Conservation (phyloP, 345 rosid genomes). For the Erucastrum elatum region DNA sequence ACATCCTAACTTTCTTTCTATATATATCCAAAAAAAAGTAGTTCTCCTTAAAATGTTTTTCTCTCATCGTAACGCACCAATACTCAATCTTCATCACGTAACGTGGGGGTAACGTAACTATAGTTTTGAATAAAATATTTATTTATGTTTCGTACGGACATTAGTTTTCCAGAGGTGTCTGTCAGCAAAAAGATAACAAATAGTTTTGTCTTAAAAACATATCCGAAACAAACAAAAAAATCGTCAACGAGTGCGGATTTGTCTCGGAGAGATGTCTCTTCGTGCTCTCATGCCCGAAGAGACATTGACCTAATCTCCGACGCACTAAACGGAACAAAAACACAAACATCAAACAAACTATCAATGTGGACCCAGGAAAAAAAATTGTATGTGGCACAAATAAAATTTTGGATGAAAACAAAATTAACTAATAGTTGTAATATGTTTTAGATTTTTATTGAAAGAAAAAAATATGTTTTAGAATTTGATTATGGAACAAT, state of each 20-base stretch:
- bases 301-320: conserved; percentile 24
- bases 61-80: not conserved
- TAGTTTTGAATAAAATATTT: not conserved
- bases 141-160: conserved; percentile 12
- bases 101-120: not conserved
- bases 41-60: not conserved
- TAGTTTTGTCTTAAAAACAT: not conserved
- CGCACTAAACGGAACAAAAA: conserved; percentile 5
- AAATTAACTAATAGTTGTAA: too few species aligned
- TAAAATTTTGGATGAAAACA: too few species aligned
- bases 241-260: conserved; percentile 19
- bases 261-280: conserved; percentile 33
- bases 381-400: too few species aligned
- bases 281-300: conserved; percentile 29
- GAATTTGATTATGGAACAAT: too few species aligned
- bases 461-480: too few species aligned
- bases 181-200: conserved; percentile 14
- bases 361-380: conserved; percentile 48
- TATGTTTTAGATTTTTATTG: too few species aligned
- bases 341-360: not conserved
- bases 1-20: not conserved
- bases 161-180: not conserved
- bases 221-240: not conserved
- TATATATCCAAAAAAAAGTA: not conserved
- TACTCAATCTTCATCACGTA: not conserved